Evolutionary conservation across 768 basidiomycete genomes (phyloP).

Genomic region (Phlegmacium glaucopus): DNA sequence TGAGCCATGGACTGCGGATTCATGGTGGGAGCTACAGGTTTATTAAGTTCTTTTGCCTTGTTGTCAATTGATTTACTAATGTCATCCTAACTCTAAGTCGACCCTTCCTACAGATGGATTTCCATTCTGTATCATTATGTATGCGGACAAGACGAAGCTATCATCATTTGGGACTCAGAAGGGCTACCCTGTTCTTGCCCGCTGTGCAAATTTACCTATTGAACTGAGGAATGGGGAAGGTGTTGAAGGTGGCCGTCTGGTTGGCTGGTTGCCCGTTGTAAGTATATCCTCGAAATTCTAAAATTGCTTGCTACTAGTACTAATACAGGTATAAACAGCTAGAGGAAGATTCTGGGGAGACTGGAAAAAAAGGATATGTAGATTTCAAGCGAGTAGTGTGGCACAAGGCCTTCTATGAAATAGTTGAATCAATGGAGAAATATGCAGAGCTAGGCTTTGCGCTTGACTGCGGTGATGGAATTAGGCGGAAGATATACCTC

Average conservation of each 20-base stretch:
- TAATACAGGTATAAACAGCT: conserved; percentile 15
- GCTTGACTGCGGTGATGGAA: conserved; percentile 20
- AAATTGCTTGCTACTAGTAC: too few species aligned
- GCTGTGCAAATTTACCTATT: conserved; percentile 28
- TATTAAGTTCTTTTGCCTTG: background rate
- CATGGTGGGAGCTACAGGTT: conserved; percentile 36
- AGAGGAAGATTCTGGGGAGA: conserved; percentile 25
- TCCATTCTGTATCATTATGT: conserved; percentile 30
- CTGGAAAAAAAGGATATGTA: conserved; percentile 25
- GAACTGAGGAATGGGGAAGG: conserved; percentile 29
- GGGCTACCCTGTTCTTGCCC: conserved; percentile 33
- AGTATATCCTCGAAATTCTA: conserved; percentile 1
- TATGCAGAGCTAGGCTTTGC: conserved; percentile 15
- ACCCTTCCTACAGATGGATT: conserved; percentile 19
- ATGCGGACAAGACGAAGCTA: conserved; percentile 37
- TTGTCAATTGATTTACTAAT: too few species aligned
- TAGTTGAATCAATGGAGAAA: conserved; percentile 19
- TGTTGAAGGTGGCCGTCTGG: conserved; percentile 28
- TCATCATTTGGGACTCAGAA: conserved; percentile 35
- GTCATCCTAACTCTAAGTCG: background rate
- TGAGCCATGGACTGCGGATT: conserved; percentile 35
- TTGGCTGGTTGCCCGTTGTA: conserved; percentile 38
- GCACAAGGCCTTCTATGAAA: conserved; percentile 27
- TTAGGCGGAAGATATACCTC: conserved; percentile 23
- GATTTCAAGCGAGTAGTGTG: conserved; percentile 33